Conservation (phyloP, 345 rosid species). For the Erucastrum elatum region DNA sequence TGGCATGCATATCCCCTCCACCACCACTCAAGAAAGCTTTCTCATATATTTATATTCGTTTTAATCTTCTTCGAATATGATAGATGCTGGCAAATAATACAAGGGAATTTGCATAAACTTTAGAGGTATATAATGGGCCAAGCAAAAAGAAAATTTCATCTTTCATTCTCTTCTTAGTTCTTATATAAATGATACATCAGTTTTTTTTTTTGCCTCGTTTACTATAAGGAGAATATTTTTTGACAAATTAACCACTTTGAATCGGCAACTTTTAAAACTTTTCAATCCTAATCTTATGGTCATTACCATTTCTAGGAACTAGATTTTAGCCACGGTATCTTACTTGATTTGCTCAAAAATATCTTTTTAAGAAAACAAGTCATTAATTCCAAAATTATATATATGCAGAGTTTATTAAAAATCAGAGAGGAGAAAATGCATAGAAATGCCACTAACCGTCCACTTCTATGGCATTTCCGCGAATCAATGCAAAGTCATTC, state of each 20-base stretch:
- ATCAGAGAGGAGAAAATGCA: conserved; percentile 19
- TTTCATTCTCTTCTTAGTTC: background rate
- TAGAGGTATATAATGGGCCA: background rate
- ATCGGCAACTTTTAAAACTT: conserved; percentile 1
- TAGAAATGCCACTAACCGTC: conserved; percentile 39
- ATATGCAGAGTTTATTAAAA: background rate
- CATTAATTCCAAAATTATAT: background rate
- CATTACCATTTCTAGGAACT: conserved; percentile 21
- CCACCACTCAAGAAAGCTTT: background rate
- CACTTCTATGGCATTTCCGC: conserved; percentile 43
- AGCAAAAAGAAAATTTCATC: background rate
- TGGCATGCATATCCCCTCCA: background rate
- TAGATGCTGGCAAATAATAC: background rate
- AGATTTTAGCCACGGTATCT: conserved; percentile 26
- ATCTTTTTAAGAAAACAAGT: background rate
- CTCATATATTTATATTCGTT: background rate
- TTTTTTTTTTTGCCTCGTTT: background rate
- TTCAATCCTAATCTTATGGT: conserved; percentile 25
- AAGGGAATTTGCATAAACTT: background rate
- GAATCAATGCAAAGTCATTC: conserved; percentile 46
- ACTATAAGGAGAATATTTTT: conserved; percentile 11
- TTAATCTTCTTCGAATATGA: background rate
- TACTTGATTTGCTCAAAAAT: conserved; percentile 10
- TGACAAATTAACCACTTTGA: conserved; percentile 25
- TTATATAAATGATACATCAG: background rate